These are phyloP conservation scores for Penicillium canescens DNA, from an alignment of 495 filamentous ascomycete species.

Conservation along the genomic window DNA sequence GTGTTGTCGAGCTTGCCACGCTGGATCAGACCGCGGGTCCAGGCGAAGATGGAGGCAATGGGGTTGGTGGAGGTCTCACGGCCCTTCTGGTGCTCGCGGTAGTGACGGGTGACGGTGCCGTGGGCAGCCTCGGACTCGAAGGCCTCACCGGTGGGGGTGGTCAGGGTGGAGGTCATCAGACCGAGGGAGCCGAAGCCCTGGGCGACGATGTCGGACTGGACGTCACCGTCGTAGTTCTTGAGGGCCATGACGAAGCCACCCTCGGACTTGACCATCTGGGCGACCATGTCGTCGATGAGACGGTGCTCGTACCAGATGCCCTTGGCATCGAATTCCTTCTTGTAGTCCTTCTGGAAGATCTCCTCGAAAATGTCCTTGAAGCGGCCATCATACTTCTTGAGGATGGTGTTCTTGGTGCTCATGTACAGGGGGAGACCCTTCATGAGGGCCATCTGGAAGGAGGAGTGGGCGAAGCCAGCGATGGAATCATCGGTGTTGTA, in stretches of 20 bases:
- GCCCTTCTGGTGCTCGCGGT: constrained; percentile 97
- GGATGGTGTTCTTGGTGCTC: constrained; percentile 99
- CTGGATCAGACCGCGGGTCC: constrained; percentile 94
- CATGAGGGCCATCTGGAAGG: constrained; percentile 88
- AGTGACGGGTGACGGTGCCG: constrained; percentile 97
- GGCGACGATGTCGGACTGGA: constrained; percentile 96
- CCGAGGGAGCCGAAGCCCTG: constrained; percentile 98
- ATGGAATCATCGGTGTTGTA: constrained; percentile 99
- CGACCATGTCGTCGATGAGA: constrained; percentile 99
- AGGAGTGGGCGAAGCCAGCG: constrained; percentile 88
- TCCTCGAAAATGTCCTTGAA: constrained; percentile 99
- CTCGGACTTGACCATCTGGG: constrained; percentile 98
- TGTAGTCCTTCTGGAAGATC: constrained; percentile 85
- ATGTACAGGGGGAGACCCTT: constrained; percentile 91
- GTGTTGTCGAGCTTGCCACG: constrained; percentile 87
- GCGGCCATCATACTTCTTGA: constrained; percentile 96
- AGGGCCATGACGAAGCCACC: constrained; percentile 96
- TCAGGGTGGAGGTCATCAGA: constrained; percentile 96
- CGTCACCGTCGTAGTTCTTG: constrained; percentile 99
- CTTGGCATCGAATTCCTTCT: constrained; percentile 83
- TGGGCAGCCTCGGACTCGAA: constrained; percentile 98
- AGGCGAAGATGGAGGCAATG: constrained; percentile 97
- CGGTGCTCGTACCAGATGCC: constrained; percentile 99
- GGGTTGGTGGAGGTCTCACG: constrained; percentile 97
- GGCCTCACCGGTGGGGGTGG: constrained; percentile 91